These are phyloP conservation scores for Amyloporia xantha DNA, from an alignment of 768 basidiomycete genomes.

Conservation along the genomic window DNA sequence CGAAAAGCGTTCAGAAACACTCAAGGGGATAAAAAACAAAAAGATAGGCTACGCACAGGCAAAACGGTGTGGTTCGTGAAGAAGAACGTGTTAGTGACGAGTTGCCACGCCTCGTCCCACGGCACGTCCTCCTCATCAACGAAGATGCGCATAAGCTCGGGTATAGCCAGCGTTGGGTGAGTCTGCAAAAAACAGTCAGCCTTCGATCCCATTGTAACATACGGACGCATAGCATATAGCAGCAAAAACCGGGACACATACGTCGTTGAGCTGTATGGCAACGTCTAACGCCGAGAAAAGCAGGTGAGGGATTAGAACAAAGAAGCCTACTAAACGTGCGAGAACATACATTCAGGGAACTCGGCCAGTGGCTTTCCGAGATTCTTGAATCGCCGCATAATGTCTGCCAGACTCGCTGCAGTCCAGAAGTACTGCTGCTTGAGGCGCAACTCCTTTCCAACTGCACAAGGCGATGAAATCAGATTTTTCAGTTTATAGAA, in stretches of 20 bases:
- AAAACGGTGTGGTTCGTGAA: conserved; percentile 96
- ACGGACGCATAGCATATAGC: background rate
- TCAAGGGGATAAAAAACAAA: background rate
- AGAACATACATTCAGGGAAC: conserved; percentile 68
- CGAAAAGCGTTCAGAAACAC: background rate
- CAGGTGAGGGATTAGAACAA: background rate
- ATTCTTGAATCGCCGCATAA: conserved; percentile 90
- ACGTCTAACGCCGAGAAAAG: conserved; percentile 42
- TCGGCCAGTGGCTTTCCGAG: conserved; percentile 71
- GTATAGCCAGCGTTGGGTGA: conserved; percentile 92
- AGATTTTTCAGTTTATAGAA: background rate
- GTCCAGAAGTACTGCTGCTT: conserved; percentile 99
- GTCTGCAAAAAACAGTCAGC: conserved; percentile 43
- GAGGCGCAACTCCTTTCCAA: conserved; percentile 82
- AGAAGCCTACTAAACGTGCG: background rate
- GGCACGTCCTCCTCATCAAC: conserved; percentile 85
- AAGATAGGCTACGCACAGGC: conserved; percentile 45
- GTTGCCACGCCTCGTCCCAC: conserved; percentile 85
- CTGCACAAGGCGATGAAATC: conserved; percentile 32
- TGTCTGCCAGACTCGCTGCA: conserved; percentile 81
- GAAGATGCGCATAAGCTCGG: conserved; percentile 89
- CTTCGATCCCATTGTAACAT: background rate
- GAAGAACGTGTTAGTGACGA: conserved; percentile 86
- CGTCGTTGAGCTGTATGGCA: conserved; percentile 94
- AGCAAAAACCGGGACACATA: conserved; percentile 25